Base-by-base conservation (phyloP, 1,284 basidiomycete genomes). In the Neonothopanus nambi region DNA sequence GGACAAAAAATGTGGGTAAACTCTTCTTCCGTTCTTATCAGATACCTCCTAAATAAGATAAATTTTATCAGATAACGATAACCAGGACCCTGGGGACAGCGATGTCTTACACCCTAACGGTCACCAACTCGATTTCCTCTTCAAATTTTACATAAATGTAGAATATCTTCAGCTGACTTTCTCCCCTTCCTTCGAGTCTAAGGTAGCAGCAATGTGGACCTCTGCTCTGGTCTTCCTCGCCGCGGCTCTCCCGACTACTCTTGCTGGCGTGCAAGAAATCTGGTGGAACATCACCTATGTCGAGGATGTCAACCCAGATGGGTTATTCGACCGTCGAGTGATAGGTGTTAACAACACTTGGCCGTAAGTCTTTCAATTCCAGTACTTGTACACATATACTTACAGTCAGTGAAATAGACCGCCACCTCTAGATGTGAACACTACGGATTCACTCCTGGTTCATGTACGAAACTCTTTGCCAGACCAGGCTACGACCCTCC, bases 261-360 rank as follows among this genome's bases (percentile, higher is more conserved):
- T 81, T 28, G 85, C 83, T 8, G 84, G 78, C 20, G 73, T 87
- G 8, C 76, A 83, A 2, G 87, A 90, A 63, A 52, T 81, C 8
- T 90, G 88, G 87, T 94, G 90, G 90, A 85, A 91, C 63, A 76
- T 94, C 65, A 87, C 82, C 61, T 91, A 87, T 55, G 84, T 89
- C 54, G 66, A 85, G 28, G 69, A 84, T 56, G 84, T 77, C 51
- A 88, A 84, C 66, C 91, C 91, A n/a, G 89, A 92, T 62, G 89
- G 87, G 3, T 77, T 91, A 47, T 79, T 73, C 51, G 74, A 83
- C 23, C 85, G 94, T 48, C 77, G 84, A 26, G 93, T 85, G 46
- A 84, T 96, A 54, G 94, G 93, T 52, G 82, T 96, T 51, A 97
- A 97, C 66, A 84, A 85, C 17, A 87, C 90, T 4, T 97, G 94